Evolutionary conservation across 805 yeast genomes (phyloP).

Genomic region (Yarrowia sp.): DNA sequence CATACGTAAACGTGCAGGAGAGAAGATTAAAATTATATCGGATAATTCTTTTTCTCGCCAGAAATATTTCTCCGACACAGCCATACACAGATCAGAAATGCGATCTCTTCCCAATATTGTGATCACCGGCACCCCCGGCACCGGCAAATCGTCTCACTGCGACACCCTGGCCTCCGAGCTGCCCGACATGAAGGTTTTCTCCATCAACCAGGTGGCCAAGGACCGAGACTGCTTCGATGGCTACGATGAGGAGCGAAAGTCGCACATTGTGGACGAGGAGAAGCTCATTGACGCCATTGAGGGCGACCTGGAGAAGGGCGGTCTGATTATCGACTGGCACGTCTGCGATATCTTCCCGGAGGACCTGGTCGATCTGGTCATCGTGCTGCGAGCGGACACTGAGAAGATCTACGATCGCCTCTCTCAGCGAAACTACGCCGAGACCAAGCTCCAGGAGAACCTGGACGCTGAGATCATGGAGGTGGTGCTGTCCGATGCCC

Average conservation of each 20-base stretch:
- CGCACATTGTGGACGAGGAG: slow-evolving; percentile 91
- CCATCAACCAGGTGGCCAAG: slow-evolving; percentile 80
- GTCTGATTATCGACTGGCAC: slow-evolving; percentile 93
- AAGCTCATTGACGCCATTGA: slow-evolving; percentile 77
- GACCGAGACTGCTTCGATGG: slow-evolving; percentile 75
- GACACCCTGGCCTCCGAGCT: slow-evolving; percentile 54
- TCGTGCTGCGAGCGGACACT: slow-evolving; percentile 80
- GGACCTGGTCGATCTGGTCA: slow-evolving; percentile 84
- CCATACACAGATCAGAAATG: slow-evolving; percentile 12
- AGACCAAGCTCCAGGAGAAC: slow-evolving; percentile 82
- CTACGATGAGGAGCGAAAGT: slow-evolving; percentile 79
- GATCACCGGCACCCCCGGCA: slow-evolving; percentile 93
- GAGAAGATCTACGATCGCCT: slow-evolving; percentile 71
- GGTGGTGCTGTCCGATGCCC: slow-evolving; percentile 80
- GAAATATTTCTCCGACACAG: slow-evolving; percentile 2
- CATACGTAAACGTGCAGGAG: not conserved
- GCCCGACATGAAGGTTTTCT: slow-evolving; percentile 53
- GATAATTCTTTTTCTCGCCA: slow-evolving; percentile 5
- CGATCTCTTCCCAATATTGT: slow-evolving; percentile 54
- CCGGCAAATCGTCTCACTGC: slow-evolving; percentile 81
- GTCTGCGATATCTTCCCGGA: slow-evolving; percentile 95
- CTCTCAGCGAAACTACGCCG: slow-evolving; percentile 70
- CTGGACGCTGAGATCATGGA: slow-evolving; percentile 97
- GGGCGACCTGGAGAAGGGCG: slow-evolving; percentile 77
- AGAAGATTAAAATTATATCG: slow-evolving; percentile 16